Evolutionary conservation across 164 flowering plant species (phyloP), one percentile per base, ranked within the genome.

Genomic region (Echeveria elegans): DNA sequence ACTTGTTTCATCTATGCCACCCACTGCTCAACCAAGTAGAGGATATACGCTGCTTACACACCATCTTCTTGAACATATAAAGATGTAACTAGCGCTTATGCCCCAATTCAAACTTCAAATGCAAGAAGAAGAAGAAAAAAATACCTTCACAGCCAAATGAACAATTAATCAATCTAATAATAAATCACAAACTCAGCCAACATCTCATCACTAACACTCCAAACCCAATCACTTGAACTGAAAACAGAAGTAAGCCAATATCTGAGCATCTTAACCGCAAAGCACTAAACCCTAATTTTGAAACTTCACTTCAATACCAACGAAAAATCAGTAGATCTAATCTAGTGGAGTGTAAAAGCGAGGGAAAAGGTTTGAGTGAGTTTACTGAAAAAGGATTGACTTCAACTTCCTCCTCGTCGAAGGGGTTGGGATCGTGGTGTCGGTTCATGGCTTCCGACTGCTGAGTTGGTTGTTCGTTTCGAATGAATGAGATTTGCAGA

Each of bases 361-460:
- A n/a, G 29, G 10, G 41, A 3, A 34, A 7, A 34, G 5, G 37
- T 3, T 34, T 34, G 37, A n/a, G n/a, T n/a, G n/a, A 10, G n/a
- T 14, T 34, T 63, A 63, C 66, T 63, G 66, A 63, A 63, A 63
- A 63, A 1, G 66, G 66, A 40, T 63, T 63, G 66, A 63, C 66
- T 63, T 63, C 66, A 34, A 34, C 66, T 36, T 36, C 41, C 29
- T 63, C 45, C 29, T 63, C 66, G 7, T 63, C 66, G 37, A 63
- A 63, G 26, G 66, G 66, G 45, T 63, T 63, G 45, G 66, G 66
- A 40, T 63, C 66, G 29, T 36, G 41, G 45, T 37, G 66, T 32
- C 66, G 45, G 26, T 63, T 63, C 66, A 63, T 63, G 66, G 66
- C 45, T n/a, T n/a, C n/a, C n/a, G n/a, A n/a, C n/a, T n/a, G n/a